Evolutionary conservation across 257 asterid genomes (phyloP).

Genomic region (Petrea volubilis): DNA sequence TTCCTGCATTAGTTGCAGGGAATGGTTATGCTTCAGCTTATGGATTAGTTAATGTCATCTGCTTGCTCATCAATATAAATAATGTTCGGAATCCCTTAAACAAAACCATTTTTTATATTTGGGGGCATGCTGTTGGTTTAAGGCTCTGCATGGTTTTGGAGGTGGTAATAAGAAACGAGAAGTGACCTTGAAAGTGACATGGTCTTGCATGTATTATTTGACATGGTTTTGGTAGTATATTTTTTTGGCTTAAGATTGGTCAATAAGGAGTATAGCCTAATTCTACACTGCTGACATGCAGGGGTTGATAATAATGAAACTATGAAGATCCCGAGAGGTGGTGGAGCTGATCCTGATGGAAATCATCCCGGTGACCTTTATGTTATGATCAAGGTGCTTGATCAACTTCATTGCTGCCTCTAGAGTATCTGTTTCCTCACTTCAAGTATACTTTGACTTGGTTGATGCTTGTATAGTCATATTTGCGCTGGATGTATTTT

Average conservation of each 20-base stretch:
- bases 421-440: neutral
- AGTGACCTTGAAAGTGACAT: conserved; percentile 28
- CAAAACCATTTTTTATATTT: neutral
- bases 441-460: neutral
- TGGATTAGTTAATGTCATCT: neutral
- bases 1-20: neutral
- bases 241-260: conserved; percentile 5
- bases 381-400: conserved; percentile 63
- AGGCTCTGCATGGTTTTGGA: conserved; percentile 7
- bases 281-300: conserved; percentile 35
- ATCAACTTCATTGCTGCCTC: conserved; percentile 15
- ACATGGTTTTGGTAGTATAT: neutral
- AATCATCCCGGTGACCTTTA: conserved; percentile 80
- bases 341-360: conserved; percentile 96
- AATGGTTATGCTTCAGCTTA: conserved; percentile 7
- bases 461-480: neutral
- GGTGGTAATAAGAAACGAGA: conserved; percentile 15
- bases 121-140: conserved; percentile 3
- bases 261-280: conserved; percentile 27
- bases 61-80: neutral
- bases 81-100: neutral
- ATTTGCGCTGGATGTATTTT: conserved; percentile 15
- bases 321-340: conserved; percentile 66
- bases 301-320: conserved; percentile 83
- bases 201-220: neutral